These are phyloP conservation scores for Botryotinia calthae DNA, from an alignment of 2,329 filamentous ascomycete species.

Conservation along the genomic window DNA sequence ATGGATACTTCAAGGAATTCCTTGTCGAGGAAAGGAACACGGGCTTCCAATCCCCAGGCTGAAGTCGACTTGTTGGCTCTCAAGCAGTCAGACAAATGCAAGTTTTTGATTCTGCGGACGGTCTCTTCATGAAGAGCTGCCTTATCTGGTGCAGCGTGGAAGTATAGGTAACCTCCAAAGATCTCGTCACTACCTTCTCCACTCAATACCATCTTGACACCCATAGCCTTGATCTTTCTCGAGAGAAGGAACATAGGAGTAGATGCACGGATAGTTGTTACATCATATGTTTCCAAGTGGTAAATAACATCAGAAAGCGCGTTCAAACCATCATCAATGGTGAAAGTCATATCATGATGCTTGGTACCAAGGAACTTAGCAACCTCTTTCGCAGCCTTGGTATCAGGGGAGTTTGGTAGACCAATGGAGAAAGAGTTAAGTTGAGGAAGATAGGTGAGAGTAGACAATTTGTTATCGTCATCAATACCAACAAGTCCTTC, in stretches of 20 bases:
- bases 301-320: constrained; percentile 96
- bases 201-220: constrained; percentile 98
- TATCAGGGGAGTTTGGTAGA: constrained; percentile 88
- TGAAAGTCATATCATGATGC: constrained; percentile 98
- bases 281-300: constrained; percentile 96
- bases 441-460: constrained; percentile 86
- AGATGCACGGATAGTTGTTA: constrained; percentile 96
- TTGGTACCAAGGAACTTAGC: constrained; percentile 96
- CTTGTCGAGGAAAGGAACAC: constrained; percentile 97
- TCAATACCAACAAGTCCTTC: constrained; percentile 90
- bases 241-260: constrained; percentile 98
- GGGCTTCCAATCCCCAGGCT: constrained; percentile 95
- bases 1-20: constrained; percentile 89
- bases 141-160: constrained; percentile 89
- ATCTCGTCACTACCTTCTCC: constrained; percentile 98
- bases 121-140: constrained; percentile 95
- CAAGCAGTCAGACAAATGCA: constrained; percentile 93
- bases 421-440: constrained; percentile 99
- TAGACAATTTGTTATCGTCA: constrained; percentile 83
- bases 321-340: constrained; percentile 94
- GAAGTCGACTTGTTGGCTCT: constrained; percentile 99
- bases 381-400: constrained; percentile 85
- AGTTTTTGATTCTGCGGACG: constrained; percentile 89
- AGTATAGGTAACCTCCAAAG: constrained; percentile 98
- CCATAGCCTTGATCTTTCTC: constrained; percentile 99